Conservation (phyloP, 2,329 filamentous ascomycete genomes). For the Aspergillus clavatus region DNA sequence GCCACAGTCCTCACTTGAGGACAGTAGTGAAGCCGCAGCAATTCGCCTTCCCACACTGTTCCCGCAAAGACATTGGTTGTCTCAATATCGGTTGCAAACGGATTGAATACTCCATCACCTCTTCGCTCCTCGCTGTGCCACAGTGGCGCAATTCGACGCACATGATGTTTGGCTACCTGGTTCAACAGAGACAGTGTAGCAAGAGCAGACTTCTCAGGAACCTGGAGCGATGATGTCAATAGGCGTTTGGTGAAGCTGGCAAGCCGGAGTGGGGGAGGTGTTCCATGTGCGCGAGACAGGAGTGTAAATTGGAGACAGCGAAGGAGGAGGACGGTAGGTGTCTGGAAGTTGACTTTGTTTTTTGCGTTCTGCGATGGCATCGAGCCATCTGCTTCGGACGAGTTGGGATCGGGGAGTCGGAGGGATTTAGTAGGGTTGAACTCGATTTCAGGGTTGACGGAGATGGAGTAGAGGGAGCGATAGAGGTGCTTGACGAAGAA, state of each 20-base stretch:
- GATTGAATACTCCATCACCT: slow-evolving; percentile 81
- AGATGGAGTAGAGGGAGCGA: slow-evolving; percentile 72
- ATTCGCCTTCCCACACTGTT: slow-evolving; percentile 89
- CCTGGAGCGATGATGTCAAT: slow-evolving; percentile 71
- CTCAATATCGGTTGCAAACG: slow-evolving; percentile 68
- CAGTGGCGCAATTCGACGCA: slow-evolving; percentile 73
- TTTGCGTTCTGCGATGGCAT: slow-evolving; percentile 37
- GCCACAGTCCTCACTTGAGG: slow-evolving; percentile 77
- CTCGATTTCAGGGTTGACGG: slow-evolving; percentile 81
- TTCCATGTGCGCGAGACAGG: slow-evolving; percentile 69
- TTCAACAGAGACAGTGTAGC: slow-evolving; percentile 73
- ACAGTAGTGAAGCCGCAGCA: slow-evolving; percentile 79
- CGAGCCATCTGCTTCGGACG: slow-evolving; percentile 30
- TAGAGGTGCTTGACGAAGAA: slow-evolving; percentile 96
- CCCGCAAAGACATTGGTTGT: slow-evolving; percentile 84
- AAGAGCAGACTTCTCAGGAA: slow-evolving; percentile 83
- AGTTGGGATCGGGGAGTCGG: slow-evolving; percentile 62
- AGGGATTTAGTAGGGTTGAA: slow-evolving; percentile 66
- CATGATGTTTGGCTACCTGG: slow-evolving; percentile 75
- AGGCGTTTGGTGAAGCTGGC: slow-evolving; percentile 92
- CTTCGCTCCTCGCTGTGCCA: slow-evolving; percentile 94
- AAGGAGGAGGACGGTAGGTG: slow-evolving; percentile 85
- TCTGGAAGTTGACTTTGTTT: slow-evolving; percentile 87
- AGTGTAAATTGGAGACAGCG: slow-evolving; percentile 79
- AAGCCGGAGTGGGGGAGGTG: slow-evolving; percentile 73